A percentile compares a stretch with the other conserved stretches of the same genome.
phyloP scores from a whole-genome alignment of 805 yeast species.

The Kuraishia molischiana region DNA sequence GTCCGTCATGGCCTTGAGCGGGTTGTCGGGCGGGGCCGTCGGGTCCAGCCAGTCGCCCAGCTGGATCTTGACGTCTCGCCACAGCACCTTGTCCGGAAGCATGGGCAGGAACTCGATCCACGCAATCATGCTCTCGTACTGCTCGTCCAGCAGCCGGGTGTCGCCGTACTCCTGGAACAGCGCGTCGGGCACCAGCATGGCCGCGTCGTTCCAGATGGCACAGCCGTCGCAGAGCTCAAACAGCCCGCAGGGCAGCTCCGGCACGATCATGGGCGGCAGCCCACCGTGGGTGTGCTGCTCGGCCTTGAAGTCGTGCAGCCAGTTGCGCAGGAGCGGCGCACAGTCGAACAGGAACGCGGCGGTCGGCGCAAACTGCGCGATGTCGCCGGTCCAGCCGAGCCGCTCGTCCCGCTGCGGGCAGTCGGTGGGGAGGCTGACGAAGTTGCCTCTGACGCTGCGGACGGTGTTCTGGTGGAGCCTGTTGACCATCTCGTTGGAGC shows the following conservation, averaged over 20 bases:
- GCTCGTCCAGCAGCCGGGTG: slow-evolving; percentile 5
- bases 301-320: slow-evolving; percentile 12
- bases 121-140: slow-evolving; percentile 7
- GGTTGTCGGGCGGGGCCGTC: slow-evolving; percentile 16
- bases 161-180: slow-evolving; percentile 7
- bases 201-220: slow-evolving; percentile 15
- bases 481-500: slow-evolving; percentile 10
- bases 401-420: slow-evolving; percentile 20
- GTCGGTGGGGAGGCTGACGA: slow-evolving; percentile 15
- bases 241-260: slow-evolving; percentile 10
- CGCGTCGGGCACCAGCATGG: slow-evolving; percentile 12
- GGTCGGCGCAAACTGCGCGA: slow-evolving; percentile 14
- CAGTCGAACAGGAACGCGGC: slow-evolving; percentile 13
- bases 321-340: slow-evolving; percentile 10
- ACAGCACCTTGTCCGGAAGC: slow-evolving; percentile 7
- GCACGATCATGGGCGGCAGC: slow-evolving; percentile 11
- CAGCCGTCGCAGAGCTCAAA: slow-evolving; percentile 8
- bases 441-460: slow-evolving; percentile 15
- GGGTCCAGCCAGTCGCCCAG: slow-evolving; percentile 22
- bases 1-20: slow-evolving; percentile 13
- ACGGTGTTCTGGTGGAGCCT: slow-evolving; percentile 9
- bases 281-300: slow-evolving; percentile 13
- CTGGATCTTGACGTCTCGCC: slow-evolving; percentile 10
- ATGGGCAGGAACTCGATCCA: slow-evolving; percentile 11
- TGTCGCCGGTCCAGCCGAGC: slow-evolving; percentile 18